These are phyloP conservation scores for Erythrobasidium yunnanense DNA, from an alignment of 768 basidiomycete species.

Conservation along the genomic window DNA sequence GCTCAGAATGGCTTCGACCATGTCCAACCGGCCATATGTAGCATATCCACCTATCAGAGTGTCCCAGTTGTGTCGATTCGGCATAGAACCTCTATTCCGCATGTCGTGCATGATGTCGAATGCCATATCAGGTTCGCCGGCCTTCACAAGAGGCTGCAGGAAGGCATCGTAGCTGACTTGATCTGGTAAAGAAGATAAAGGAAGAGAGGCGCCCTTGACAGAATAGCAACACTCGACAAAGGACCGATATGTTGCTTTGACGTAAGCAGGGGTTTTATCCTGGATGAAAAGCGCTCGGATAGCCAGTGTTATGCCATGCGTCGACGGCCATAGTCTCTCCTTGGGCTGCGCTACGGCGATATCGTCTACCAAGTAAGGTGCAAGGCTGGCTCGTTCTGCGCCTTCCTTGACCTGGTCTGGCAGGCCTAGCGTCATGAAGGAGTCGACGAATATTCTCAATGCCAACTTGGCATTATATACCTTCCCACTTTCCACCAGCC, in stretches of 20 bases:
- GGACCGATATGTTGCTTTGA: slow-evolving; percentile 3
- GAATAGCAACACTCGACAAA: not conserved
- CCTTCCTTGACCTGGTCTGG: not conserved
- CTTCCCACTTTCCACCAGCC: not conserved
- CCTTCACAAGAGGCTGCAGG: not conserved
- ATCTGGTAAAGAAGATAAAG: not conserved
- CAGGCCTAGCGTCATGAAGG: not conserved
- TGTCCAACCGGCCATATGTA: not conserved
- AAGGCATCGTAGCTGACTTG: not conserved
- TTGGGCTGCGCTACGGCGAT: not conserved
- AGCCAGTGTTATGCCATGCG: slow-evolving; percentile 5
- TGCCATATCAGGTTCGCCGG: not conserved
- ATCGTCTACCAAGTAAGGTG: not conserved
- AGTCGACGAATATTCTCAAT: not conserved
- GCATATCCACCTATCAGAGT: not conserved
- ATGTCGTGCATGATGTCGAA: slow-evolving; percentile 18
- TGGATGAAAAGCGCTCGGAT: not conserved
- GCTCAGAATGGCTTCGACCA: slow-evolving; percentile 4
- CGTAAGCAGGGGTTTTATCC: not conserved
- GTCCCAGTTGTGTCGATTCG: slow-evolving; percentile 22
- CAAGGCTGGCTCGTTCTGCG: not conserved
- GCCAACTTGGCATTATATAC: not conserved
- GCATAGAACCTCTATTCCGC: not conserved
- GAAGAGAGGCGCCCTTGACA: not conserved
- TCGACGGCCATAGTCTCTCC: not conserved